A percentile compares a stretch with the other conserved stretches of the same genome.
Conservation (phyloP, 345 rosid genomes). For the Eucalyptus cloeziana region DNA sequence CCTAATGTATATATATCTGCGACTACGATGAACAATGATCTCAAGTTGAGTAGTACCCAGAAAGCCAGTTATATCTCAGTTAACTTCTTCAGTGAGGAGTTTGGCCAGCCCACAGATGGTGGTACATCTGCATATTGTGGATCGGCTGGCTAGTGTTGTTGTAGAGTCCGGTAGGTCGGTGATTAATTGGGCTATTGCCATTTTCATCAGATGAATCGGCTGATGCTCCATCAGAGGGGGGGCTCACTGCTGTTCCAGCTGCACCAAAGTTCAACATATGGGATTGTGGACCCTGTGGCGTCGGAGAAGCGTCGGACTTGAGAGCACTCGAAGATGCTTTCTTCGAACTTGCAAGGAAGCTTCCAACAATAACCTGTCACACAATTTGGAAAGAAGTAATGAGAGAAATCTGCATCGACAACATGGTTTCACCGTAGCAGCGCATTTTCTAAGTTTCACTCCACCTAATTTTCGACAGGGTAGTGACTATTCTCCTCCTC, state of each 20-base stretch:
- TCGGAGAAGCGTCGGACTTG: slow-evolving; percentile 48
- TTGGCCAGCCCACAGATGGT: slow-evolving; percentile 39
- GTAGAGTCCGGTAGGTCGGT: slow-evolving; percentile 21
- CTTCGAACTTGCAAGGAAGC: slow-evolving; percentile 63
- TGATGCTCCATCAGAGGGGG: slow-evolving; percentile 59
- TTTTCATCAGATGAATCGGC: slow-evolving; percentile 76
- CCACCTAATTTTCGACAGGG: background rate
- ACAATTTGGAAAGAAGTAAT: background rate
- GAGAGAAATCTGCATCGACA: background rate
- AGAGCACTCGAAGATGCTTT: slow-evolving; percentile 21
- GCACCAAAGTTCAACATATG: slow-evolving; percentile 52
- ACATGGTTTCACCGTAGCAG: background rate
- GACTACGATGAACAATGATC: background rate
- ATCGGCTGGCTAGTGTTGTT: slow-evolving; percentile 24
- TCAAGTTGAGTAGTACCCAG: background rate
- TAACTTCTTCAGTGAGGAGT: slow-evolving; percentile 24
- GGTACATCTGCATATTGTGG: slow-evolving; percentile 59
- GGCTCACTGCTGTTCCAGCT: slow-evolving; percentile 34
- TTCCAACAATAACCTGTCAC: slow-evolving; percentile 70
- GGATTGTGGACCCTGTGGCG: slow-evolving; percentile 7
- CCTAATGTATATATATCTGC: background rate
- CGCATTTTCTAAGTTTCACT: background rate
- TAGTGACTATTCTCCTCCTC: background rate
- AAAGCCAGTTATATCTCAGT: background rate
- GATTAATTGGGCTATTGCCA: slow-evolving; percentile 42